Evolutionary conservation across 2,329 filamentous ascomycete species (phyloP).

Genomic region (Nectriaceae sp.): DNA sequence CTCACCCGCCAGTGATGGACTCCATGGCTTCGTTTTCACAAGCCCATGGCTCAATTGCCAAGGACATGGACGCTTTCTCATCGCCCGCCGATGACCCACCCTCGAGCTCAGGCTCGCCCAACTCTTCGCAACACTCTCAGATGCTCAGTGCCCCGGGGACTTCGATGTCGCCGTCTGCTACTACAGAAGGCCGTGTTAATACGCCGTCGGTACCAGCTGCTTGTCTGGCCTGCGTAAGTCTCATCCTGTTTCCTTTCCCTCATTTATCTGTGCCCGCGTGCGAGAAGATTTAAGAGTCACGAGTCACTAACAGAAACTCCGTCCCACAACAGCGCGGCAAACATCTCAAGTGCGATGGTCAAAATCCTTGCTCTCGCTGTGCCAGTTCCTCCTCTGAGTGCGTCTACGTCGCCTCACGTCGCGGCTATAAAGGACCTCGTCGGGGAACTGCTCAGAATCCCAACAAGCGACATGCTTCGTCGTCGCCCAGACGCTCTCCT

Average conservation of each 20-base stretch:
- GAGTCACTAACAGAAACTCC: constrained; percentile 8
- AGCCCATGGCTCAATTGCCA: constrained; percentile 10
- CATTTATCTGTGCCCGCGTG: too few relatives aligned
- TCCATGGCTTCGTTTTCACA: constrained; percentile 5
- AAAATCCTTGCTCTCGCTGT: constrained; percentile 70
- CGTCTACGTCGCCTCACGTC: constrained; percentile 71
- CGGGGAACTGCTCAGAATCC: constrained; percentile 43
- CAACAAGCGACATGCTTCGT: constrained; percentile 53
- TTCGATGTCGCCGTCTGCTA: constrained; percentile 20
- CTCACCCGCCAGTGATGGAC: constrained; percentile 14
- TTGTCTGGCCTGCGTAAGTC: constrained; percentile 57
- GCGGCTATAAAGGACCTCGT: constrained; percentile 68
- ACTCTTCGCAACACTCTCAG: constrained; percentile 18
- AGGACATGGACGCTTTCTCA: constrained; percentile 17
- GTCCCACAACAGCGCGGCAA: constrained; percentile 51
- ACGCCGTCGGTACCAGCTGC: constrained; percentile 48
- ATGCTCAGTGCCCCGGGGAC: constrained; percentile 13
- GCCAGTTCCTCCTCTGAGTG: constrained; percentile 60
- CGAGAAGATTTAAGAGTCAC: not conserved
- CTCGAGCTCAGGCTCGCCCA: constrained; percentile 27
- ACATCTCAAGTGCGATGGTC: constrained; percentile 77
- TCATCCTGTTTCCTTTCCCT: too few relatives aligned
- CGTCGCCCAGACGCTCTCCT: constrained; percentile 29
- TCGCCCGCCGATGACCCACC: constrained; percentile 15
- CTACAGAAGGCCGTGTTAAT: constrained; percentile 27